phyloP scores from a whole-genome alignment of 768 basidiomycete genomes.

The Clitopilus hobsonii region DNA sequence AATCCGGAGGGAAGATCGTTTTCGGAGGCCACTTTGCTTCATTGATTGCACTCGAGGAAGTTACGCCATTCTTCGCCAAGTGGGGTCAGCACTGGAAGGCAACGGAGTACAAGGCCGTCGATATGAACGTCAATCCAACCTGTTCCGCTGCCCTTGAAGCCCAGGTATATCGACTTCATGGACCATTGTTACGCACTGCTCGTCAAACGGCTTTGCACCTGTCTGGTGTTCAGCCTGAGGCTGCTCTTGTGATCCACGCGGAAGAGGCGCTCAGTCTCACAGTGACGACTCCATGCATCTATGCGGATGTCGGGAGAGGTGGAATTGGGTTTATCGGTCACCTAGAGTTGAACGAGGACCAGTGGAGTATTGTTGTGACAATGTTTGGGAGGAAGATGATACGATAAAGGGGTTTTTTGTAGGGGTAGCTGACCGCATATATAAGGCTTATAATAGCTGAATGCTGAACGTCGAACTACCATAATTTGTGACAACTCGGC shows the following conservation, averaged over 20 bases:
- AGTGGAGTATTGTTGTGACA: slow-evolving; percentile 22
- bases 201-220: slow-evolving; percentile 24
- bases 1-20: slow-evolving; percentile 23
- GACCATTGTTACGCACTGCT: not conserved
- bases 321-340: slow-evolving; percentile 30
- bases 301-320: slow-evolving; percentile 19
- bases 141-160: slow-evolving; percentile 10
- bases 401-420: no score
- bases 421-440: no score
- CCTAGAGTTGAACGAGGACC: slow-evolving; percentile 21
- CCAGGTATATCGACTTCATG: slow-evolving; percentile 11
- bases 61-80: slow-evolving; percentile 16
- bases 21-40: slow-evolving; percentile 21
- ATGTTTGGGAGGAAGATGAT: no score
- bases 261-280: not conserved
- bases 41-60: not conserved
- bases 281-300: slow-evolving; percentile 19
- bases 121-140: slow-evolving; percentile 10
- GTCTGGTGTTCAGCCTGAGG: slow-evolving; percentile 13
- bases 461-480: no score
- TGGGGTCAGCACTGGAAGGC: slow-evolving; percentile 14
- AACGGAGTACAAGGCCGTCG: slow-evolving; percentile 9
- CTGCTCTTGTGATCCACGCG: slow-evolving; percentile 14
- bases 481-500: no score
- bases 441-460: no score